Conservation (phyloP, 768 basidiomycete species). For the Neoboletus magnificus region DNA sequence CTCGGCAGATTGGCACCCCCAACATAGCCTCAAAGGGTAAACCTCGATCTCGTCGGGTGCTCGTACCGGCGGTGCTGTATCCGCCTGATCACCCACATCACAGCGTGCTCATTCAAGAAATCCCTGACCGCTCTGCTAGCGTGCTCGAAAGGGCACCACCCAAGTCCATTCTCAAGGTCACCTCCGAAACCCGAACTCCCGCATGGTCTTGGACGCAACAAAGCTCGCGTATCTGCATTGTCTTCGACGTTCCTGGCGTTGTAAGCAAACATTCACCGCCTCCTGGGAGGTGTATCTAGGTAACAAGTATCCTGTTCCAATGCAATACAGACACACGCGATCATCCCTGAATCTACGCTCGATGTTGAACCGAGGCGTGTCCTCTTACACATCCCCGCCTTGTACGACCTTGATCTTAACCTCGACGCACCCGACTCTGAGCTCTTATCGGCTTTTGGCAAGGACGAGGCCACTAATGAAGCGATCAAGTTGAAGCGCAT, state of each 20-base stretch:
- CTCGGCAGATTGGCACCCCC: constrained; percentile 66
- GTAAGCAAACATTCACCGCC: constrained; percentile 39
- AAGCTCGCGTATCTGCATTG: constrained; percentile 43
- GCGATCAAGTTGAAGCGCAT: constrained; percentile 54
- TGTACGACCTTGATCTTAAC: constrained; percentile 55
- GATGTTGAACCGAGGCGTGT: constrained; percentile 66
- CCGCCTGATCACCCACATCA: constrained; percentile 22
- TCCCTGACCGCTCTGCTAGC: constrained; percentile 44
- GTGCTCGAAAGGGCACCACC: constrained; percentile 19
- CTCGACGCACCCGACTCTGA: constrained; percentile 54
- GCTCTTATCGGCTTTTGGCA: constrained; percentile 34
- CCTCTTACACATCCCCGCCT: constrained; percentile 46
- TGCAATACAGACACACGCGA: constrained; percentile 41
- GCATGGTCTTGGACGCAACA: constrained; percentile 55
- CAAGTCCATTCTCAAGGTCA: constrained; percentile 45
- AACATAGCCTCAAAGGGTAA: constrained; percentile 80
- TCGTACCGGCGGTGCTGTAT: constrained; percentile 48
- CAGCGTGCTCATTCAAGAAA: constrained; percentile 22
- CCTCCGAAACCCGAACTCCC: constrained; percentile 23
- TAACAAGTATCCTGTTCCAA: background rate
- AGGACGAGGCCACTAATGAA: constrained; percentile 17
- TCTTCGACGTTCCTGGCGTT: constrained; percentile 51
- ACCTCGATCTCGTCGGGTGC: constrained; percentile 52
- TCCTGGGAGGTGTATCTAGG: constrained; percentile 1
- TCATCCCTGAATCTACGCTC: constrained; percentile 48